Evolutionary conservation across 192 early-diverging fungal genomes (phyloP), one percentile per base, ranked within the genome.

Genomic region (Coemansia pectinata): DNA sequence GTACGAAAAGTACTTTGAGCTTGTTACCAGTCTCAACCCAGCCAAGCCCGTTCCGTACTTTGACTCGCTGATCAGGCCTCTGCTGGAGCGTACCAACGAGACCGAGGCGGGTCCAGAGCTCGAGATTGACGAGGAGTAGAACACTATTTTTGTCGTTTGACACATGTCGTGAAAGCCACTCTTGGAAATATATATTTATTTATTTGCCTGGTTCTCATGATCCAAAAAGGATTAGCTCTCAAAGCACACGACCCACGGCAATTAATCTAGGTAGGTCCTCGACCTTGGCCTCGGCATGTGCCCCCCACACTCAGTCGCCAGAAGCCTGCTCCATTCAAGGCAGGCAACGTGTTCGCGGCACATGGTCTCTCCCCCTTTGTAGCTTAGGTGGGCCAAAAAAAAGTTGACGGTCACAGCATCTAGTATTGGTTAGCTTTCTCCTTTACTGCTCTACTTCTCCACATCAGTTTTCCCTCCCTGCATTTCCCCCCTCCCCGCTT

Each of bases 1-100:
- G 11, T 95, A 93, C 74, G 90, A 87, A 52, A 84, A 90, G 65
- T 96, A 96, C 90, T 95, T 94, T 87, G 88, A 89, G 59, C 85
- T 90, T 27, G 92, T 96, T 62, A 90, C 90, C 64, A 74, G 80
- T 63, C 90, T 90, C 72, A 92, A 95, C 81, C 90, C 91, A 52
- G 72, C 77, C 48, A 84, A 84, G 63, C 85, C 88, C 29, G 87
- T 92, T 41, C 86, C 90, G 63, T 96, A 95, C 88, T 91, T 96
- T 85, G 84, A 91, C 53, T 74, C 70, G 36, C 77, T 92, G 72
- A 92, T 94, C 77, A 87, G 89, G 79, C 91, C 93, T 6, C 78
- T 95, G 59, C 87, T 93, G 33, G 81, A 88, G 52, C 88, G 92
- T 59, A 76, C 84, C 31, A 68, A 75, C 52, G 84, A 86, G 33